These are phyloP conservation scores for Hura crepitans DNA, from an alignment of 441 rosid species.

Conservation along the genomic window DNA sequence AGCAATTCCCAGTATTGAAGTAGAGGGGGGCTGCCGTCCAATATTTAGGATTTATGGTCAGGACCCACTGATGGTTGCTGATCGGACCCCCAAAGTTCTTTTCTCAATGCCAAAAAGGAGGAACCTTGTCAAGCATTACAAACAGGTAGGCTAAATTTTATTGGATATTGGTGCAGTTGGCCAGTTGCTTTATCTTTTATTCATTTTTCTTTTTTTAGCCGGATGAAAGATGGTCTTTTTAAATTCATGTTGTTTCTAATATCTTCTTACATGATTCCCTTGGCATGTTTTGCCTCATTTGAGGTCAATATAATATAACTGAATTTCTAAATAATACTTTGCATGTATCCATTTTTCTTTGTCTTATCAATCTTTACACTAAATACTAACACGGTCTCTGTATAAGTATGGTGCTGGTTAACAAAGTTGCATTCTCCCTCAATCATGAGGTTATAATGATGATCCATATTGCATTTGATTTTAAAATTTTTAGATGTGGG, in stretches of 20 bases:
- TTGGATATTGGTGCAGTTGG: not conserved
- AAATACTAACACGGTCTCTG: not conserved
- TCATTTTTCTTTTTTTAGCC: not conserved
- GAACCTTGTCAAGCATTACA: constrained; percentile 56
- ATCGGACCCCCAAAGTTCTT: constrained; percentile 62
- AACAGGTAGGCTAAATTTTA: constrained; percentile 46
- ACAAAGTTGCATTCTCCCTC: not conserved
- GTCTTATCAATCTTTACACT: not conserved
- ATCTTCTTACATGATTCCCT: not conserved
- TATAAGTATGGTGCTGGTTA: not conserved
- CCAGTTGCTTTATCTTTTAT: constrained; percentile 1
- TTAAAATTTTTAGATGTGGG: not conserved
- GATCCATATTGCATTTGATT: not conserved
- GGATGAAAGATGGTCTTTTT: not conserved
- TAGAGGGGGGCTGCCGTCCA: constrained; percentile 78
- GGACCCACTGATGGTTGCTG: constrained; percentile 62
- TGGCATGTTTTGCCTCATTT: not conserved
- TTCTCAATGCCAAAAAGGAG: constrained; percentile 70
- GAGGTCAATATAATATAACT: not conserved
- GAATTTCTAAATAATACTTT: not conserved
- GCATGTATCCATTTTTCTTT: not conserved
- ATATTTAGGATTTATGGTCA: constrained; percentile 80
- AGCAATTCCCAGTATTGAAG: constrained; percentile 59
- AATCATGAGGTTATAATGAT: not conserved
- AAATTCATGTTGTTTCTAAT: not conserved